phyloP scores from a whole-genome alignment of 306 rosid genomes.

The Citrullus mucosospermus region DNA sequence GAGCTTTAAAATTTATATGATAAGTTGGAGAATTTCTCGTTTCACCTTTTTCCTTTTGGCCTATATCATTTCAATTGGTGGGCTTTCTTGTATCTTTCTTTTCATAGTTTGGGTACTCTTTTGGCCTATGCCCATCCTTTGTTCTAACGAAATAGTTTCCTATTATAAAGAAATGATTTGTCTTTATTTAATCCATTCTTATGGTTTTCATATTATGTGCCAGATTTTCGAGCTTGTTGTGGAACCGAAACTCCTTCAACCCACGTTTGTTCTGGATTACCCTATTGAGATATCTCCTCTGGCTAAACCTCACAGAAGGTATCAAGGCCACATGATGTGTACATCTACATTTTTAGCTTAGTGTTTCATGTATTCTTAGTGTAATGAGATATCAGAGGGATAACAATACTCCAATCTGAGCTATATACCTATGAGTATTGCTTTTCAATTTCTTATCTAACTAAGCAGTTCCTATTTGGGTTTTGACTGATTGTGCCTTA shows the following conservation, averaged over 20 bases:
- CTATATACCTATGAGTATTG: background rate
- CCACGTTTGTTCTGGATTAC: conserved; percentile 94
- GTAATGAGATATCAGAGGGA: background rate
- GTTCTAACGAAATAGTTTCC: background rate
- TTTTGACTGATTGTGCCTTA: background rate
- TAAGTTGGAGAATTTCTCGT: background rate
- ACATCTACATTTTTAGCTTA: background rate
- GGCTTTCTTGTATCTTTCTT: background rate
- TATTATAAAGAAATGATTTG: background rate
- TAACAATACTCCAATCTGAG: background rate
- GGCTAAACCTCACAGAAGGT: conserved; percentile 97
- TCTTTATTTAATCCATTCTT: background rate
- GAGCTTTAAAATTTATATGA: background rate
- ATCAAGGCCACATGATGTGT: conserved; percentile 5
- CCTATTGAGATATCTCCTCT: conserved; percentile 94
- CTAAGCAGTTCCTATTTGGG: background rate
- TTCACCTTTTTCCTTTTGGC: background rate
- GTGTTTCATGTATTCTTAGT: background rate
- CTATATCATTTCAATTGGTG: background rate
- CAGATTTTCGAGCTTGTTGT: conserved; percentile 84
- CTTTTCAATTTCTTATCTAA: background rate
- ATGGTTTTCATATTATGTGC: conserved; percentile 4
- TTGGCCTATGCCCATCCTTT: background rate
- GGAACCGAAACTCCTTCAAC: conserved; percentile 89
- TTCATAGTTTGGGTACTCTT: background rate